Evolutionary conservation across 1,284 basidiomycete genomes (phyloP).

Genomic region (Waitea zeae): DNA sequence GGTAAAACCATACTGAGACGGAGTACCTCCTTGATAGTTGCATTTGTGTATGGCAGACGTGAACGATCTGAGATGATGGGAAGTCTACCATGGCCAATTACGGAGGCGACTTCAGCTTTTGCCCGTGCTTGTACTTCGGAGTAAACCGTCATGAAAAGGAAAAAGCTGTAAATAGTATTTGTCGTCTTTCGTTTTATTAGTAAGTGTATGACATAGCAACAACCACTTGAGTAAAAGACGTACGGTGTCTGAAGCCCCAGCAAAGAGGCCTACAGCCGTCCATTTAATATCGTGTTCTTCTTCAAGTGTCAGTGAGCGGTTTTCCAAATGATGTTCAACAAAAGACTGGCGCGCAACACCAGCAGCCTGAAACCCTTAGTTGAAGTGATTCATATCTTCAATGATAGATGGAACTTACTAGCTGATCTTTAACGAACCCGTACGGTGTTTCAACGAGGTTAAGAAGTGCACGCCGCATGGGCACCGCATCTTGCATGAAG

Average conservation of each 20-base stretch:
- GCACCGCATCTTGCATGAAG: constrained; percentile 9
- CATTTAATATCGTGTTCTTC: constrained; percentile 8
- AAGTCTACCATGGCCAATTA: constrained; percentile 8
- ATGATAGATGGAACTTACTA: constrained; percentile 8
- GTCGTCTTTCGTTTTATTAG: background rate
- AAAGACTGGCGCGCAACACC: constrained; percentile 10
- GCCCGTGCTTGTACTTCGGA: constrained; percentile 8
- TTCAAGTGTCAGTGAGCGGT: constrained; percentile 4
- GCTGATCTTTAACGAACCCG: constrained; percentile 9
- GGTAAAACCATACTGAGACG: constrained; percentile 8
- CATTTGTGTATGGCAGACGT: constrained; percentile 8
- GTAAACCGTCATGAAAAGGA: constrained; percentile 11
- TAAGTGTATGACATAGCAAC: background rate
- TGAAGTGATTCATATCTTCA: background rate
- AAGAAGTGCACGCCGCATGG: constrained; percentile 7
- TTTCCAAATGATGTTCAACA: constrained; percentile 5
- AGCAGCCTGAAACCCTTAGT: constrained; percentile 4
- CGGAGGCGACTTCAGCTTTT: constrained; percentile 10
- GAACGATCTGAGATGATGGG: constrained; percentile 7
- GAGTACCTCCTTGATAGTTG: constrained; percentile 10
- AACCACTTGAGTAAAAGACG: background rate
- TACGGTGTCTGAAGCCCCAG: constrained; percentile 8
- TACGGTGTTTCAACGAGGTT: constrained; percentile 9
- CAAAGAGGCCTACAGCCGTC: constrained; percentile 8
- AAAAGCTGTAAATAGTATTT: constrained; percentile 6